Evolutionary conservation across 1,284 basidiomycete genomes (phyloP).

Genomic region (Rhodotorula sp.): DNA sequence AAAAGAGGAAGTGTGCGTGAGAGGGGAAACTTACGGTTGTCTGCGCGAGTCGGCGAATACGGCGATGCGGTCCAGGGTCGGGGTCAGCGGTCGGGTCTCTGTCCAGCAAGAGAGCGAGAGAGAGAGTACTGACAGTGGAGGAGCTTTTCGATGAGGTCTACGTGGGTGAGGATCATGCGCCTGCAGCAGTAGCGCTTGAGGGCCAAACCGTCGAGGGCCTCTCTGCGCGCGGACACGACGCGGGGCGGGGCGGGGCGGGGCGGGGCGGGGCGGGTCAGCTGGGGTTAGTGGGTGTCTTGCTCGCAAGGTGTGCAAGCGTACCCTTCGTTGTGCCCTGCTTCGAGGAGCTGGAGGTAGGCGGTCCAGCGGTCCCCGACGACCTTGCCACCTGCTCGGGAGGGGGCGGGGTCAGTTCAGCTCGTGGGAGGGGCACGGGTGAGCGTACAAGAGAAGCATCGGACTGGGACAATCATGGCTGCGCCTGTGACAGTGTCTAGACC

Average conservation of each 20-base stretch:
- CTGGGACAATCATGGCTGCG: conserved; percentile 65
- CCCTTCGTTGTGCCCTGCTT: conserved; percentile 69
- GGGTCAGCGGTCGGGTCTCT: neutral
- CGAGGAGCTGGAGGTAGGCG: conserved; percentile 72
- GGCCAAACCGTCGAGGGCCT: conserved; percentile 86
- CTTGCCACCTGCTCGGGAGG: conserved; percentile 23
- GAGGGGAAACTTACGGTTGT: neutral
- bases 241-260: too few relatives aligned
- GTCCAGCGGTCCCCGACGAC: conserved; percentile 73
- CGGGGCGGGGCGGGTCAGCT: too few relatives aligned
- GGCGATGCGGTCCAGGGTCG: neutral
- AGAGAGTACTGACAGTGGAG: conserved; percentile 34
- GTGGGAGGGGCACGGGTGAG: too few relatives aligned
- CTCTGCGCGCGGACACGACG: conserved; percentile 55
- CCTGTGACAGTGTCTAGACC: neutral
- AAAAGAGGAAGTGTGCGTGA: fast-evolving
- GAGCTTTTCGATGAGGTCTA: conserved; percentile 51
- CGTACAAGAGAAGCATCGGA: conserved; percentile 78
- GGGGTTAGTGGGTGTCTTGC: too few relatives aligned
- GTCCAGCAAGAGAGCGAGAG: too few relatives aligned
- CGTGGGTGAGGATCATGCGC: conserved; percentile 95
- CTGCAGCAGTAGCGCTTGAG: conserved; percentile 94
- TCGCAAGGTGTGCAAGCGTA: too few relatives aligned
- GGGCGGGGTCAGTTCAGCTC: neutral
- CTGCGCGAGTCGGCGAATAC: neutral